These are phyloP conservation scores for Pyrenophora tritici-repentis DNA, from an alignment of 2,329 filamentous ascomycete species.

Conservation along the genomic window DNA sequence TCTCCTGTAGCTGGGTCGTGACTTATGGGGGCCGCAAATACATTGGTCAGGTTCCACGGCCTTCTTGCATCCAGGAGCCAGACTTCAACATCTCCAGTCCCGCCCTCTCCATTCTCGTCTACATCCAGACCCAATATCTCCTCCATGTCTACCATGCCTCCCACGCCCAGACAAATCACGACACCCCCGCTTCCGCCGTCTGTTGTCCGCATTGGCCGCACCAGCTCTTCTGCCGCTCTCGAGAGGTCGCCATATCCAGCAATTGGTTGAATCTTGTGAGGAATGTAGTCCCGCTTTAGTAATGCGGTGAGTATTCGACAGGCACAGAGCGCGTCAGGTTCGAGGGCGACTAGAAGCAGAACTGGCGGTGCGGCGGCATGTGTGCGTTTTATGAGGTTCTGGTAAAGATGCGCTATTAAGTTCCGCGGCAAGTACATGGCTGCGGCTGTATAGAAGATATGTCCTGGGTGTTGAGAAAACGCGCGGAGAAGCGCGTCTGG, in stretches of 20 bases:
- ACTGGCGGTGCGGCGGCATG: constrained; percentile 92
- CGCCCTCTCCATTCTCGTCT: constrained; percentile 65
- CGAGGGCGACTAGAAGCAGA: constrained; percentile 87
- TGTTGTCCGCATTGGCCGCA: constrained; percentile 83
- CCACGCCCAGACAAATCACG: constrained; percentile 90
- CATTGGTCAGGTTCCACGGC: constrained; percentile 92
- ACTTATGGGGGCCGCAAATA: constrained; percentile 71
- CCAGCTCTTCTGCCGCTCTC: constrained; percentile 75
- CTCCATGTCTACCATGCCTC: constrained; percentile 86
- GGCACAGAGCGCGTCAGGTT: constrained; percentile 93
- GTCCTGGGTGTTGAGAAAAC: constrained; percentile 22
- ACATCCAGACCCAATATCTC: constrained; percentile 75
- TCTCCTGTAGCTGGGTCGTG: constrained; percentile 55
- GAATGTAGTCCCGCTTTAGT: constrained; percentile 97
- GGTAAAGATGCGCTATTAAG: constrained; percentile 88
- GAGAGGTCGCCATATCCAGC: constrained; percentile 89
- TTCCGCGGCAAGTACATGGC: constrained; percentile 91
- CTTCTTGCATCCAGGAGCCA: constrained; percentile 92
- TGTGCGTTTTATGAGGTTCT: constrained; percentile 81
- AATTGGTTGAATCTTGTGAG: constrained; percentile 95
- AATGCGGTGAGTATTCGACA: constrained; percentile 91
- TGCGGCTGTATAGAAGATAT: constrained; percentile 16
- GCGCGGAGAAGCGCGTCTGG: constrained; percentile 35
- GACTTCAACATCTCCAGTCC: constrained; percentile 84
- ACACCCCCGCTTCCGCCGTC: constrained; percentile 85